Evolutionary conservation across 768 basidiomycete species (phyloP), one percentile per base, ranked within the genome.

Genomic region (Crepidotus variabilis): DNA sequence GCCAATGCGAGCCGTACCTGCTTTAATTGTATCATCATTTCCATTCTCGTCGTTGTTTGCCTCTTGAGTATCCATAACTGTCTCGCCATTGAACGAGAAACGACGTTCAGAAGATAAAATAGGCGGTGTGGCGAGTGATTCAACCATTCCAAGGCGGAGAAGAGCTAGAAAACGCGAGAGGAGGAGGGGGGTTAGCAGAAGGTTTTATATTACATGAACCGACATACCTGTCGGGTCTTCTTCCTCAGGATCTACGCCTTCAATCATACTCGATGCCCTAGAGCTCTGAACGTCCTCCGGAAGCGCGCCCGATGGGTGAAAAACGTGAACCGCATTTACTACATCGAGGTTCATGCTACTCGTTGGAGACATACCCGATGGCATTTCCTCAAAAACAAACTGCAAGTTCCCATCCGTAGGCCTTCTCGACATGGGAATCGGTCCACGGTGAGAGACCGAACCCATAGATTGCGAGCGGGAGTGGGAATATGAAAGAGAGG

Each of bases 201-300:
- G 43, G 6, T 28, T 9, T 54, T 21, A 28, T 23, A 54, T 10
- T 47, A 23, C 16, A 9, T 13, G 23, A 2, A 51, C 47, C 16
- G 13, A 63, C 71, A 64, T 32, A 78, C 80, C 71, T 63, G 74
- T 72, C n/a, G 57, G 57, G 39, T 72, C 74, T 62, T 77, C 67
- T 36, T 81, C 76, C 20, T 76, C 73, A n/a, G 71, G 65, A 18
- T 75, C 69, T n/a, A 67, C 65, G 8, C 68, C 65, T 1, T 67
- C 65, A 35, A 68, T 71, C 8, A 75, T 75, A 11, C 39, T 43
- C 1, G 76, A 79, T 20, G 74, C 70, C 11, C 71, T 61, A 13
- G 74, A 75, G 4, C 77, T 79, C 50, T 75, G 73, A 0, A 81
- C 72, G 60, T 83, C 81, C 63, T 81, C 81, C 1, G 80, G 79